phyloP scores from a whole-genome alignment of 148 eudicot species.

The Spergularia bocconei region DNA sequence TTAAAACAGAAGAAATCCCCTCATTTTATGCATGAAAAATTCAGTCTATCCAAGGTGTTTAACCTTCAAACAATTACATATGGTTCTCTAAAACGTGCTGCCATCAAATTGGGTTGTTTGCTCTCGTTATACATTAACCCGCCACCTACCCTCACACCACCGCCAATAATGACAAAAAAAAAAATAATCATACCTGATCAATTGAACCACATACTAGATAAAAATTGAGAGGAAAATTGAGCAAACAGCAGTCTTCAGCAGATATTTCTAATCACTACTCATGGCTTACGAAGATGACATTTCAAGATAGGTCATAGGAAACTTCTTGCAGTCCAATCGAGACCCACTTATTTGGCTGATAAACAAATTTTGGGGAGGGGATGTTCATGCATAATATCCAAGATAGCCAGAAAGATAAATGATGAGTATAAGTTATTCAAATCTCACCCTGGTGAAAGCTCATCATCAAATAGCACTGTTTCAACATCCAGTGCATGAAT shows the following conservation, averaged over 20 bases:
- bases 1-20: constrained; percentile 1
- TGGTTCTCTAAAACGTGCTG: neutral
- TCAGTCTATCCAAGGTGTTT: neutral
- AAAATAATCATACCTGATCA: neutral
- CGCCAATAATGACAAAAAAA: too few species aligned
- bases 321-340: neutral
- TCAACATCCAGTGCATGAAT: constrained; percentile 80
- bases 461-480: constrained; percentile 95
- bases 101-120: neutral
- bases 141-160: too few species aligned
- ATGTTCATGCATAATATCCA: neutral
- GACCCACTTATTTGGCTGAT: neutral
- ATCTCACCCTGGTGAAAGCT: constrained; percentile 93
- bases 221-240: neutral
- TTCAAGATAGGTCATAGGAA: too few species aligned
- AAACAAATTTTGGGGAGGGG: neutral
- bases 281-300: too few species aligned
- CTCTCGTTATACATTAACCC: neutral
- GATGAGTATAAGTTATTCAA: neutral
- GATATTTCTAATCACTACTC: too few species aligned
- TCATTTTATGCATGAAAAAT: neutral
- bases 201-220: neutral
- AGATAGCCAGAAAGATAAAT: neutral
- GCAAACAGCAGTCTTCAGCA: neutral
- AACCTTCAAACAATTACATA: neutral